These are phyloP conservation scores for Zymoseptoria brevis DNA, from an alignment of 2,329 filamentous ascomycete species.

Conservation along the genomic window DNA sequence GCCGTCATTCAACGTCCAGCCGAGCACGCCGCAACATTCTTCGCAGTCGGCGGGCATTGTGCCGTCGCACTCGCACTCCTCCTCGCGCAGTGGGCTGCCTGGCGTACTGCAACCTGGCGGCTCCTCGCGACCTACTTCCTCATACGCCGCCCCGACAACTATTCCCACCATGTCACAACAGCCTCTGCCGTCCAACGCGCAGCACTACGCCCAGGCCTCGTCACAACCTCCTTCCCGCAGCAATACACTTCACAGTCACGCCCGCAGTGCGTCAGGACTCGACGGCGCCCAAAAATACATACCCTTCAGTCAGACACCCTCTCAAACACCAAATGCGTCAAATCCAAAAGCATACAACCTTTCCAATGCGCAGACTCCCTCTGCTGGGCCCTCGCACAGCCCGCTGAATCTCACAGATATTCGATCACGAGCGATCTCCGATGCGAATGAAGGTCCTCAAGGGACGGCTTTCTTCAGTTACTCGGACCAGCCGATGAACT, in stretches of 20 bases:
- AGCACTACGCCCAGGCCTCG: slow-evolving; percentile 45
- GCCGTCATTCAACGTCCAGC: slow-evolving; percentile 54
- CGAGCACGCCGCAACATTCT: slow-evolving; percentile 33
- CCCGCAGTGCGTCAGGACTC: slow-evolving; percentile 60
- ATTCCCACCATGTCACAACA: slow-evolving; percentile 49
- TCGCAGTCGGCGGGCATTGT: slow-evolving; percentile 17
- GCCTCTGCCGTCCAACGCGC: slow-evolving; percentile 42
- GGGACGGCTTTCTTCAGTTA: slow-evolving; percentile 57
- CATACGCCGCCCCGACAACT: slow-evolving; percentile 50
- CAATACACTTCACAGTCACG: slow-evolving; percentile 57
- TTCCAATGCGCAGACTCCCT: slow-evolving; percentile 48
- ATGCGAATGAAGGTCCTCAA: slow-evolving; percentile 62
- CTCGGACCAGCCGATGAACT: slow-evolving; percentile 61
- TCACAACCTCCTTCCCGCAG: slow-evolving; percentile 46
- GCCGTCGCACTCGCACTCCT: slow-evolving; percentile 19
- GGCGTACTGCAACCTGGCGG: slow-evolving; percentile 52
- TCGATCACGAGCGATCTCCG: slow-evolving; percentile 74
- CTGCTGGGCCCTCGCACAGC: slow-evolving; percentile 65
- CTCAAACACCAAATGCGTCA: slow-evolving; percentile 36
- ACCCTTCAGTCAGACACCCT: slow-evolving; percentile 57
- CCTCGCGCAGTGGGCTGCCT: slow-evolving; percentile 41
- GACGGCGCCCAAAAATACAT: slow-evolving; percentile 48
- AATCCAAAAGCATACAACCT: slow-evolving; percentile 50
- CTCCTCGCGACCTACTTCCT: slow-evolving; percentile 33
- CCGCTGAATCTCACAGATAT: slow-evolving; percentile 89